These are phyloP conservation scores for Panus rudis DNA, from an alignment of 768 basidiomycete genomes.

Conservation along the genomic window DNA sequence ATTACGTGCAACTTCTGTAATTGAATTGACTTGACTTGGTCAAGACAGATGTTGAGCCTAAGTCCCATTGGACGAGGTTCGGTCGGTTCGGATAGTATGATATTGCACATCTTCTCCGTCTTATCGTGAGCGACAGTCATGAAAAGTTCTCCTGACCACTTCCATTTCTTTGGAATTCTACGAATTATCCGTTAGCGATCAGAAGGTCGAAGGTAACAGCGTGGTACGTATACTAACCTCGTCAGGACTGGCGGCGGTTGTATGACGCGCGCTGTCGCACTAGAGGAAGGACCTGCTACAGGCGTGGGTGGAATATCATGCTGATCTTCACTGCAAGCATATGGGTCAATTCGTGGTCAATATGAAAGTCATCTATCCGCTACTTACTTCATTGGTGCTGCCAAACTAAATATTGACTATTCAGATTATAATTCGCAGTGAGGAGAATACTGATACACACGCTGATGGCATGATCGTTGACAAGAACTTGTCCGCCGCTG, in stretches of 20 bases:
- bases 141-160: slow-evolving; percentile 54
- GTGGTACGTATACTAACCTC: not conserved
- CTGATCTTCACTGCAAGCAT: no score
- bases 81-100: slow-evolving; percentile 39
- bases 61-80: slow-evolving; percentile 34
- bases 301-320: not conserved
- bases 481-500: slow-evolving; percentile 31
- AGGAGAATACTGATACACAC: slow-evolving; percentile 21
- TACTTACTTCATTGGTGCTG: slow-evolving; percentile 20
- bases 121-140: slow-evolving; percentile 30
- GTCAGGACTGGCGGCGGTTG: not conserved
- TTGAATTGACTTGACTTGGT: slow-evolving; percentile 30
- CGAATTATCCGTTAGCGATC: no score
- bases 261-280: not conserved
- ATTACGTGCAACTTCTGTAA: slow-evolving; percentile 44
- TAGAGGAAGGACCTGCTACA: not conserved
- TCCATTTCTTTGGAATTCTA: slow-evolving; percentile 58
- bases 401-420: slow-evolving; percentile 14
- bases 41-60: slow-evolving; percentile 42
- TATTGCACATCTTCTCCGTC: slow-evolving; percentile 41
- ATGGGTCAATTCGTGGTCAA: no score
- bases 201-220: not conserved
- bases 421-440: not conserved
- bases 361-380: not conserved
- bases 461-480: slow-evolving; percentile 32